Percentiles rank a stretch among this genome's conserved stretches.
Conservation (phyloP, 2,329 filamentous ascomycete genomes). For the Paraconiothyrium brasiliense region DNA sequence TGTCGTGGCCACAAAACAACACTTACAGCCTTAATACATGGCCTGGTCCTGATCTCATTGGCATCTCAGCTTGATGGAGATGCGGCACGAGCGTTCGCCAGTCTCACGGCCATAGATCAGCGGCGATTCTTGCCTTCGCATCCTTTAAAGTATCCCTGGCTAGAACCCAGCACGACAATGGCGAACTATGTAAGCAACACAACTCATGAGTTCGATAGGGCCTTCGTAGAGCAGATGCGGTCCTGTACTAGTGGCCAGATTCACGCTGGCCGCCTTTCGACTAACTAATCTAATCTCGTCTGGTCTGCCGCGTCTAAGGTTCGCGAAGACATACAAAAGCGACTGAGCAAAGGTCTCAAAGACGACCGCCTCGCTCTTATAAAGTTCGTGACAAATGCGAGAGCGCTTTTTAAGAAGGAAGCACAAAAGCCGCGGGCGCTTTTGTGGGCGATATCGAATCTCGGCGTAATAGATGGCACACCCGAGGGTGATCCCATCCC, state of each 20-base stretch:
- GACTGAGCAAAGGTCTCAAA: not conserved
- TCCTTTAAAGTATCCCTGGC: not conserved
- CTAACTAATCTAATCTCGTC: not conserved
- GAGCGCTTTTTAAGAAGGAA: not conserved
- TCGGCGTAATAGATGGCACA: not conserved
- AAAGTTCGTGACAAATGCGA: slow-evolving; percentile 3
- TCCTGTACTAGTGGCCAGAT: not conserved
- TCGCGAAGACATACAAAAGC: not conserved
- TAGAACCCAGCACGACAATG: not conserved
- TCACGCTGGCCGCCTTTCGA: not conserved
- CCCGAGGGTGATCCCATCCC: not conserved
- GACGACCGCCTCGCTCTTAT: slow-evolving; percentile 5
- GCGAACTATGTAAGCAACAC: slow-evolving; percentile 6
- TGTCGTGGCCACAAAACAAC: slow-evolving; percentile 5
- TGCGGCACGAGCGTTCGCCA: not conserved
- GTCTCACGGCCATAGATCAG: slow-evolving; percentile 10
- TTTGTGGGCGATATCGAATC: slow-evolving; percentile 6
- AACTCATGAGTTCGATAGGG: not conserved
- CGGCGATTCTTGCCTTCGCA: slow-evolving; percentile 3
- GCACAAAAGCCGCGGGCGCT: not conserved
- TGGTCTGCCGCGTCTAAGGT: not conserved
- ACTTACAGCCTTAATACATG: not conserved
- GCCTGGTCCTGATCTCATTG: not conserved
- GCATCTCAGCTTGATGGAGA: not conserved
- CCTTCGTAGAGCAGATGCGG: not conserved